Percentiles rank a stretch among this genome's conserved stretches.
Conservation (phyloP, 345 rosid species). For the Rhodomyrtus tomentosa region DNA sequence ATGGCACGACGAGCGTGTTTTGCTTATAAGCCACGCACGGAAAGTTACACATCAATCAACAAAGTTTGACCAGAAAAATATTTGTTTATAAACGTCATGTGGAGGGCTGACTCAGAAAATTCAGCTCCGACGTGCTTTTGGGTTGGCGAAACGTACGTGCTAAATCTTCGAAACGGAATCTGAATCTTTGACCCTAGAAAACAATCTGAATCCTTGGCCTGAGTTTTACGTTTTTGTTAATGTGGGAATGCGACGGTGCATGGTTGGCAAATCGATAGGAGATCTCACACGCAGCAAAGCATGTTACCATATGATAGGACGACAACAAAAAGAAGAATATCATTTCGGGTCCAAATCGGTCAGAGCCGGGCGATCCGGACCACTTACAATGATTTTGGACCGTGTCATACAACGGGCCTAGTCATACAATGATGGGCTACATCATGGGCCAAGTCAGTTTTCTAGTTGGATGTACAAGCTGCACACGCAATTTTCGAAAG, state of each 20-base stretch:
- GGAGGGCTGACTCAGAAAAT: neutral
- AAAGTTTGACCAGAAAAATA: neutral
- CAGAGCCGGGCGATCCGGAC: neutral
- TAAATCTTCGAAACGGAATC: neutral
- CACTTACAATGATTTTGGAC: neutral
- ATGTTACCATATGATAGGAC: neutral
- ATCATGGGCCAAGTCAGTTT: neutral
- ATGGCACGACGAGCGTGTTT: neutral
- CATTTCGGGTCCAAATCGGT: neutral
- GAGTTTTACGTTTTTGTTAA: neutral
- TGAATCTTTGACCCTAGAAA: neutral
- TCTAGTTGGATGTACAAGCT: neutral
- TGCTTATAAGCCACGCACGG: neutral
- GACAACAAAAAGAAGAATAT: neutral
- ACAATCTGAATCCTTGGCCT: neutral
- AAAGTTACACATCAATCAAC: neutral
- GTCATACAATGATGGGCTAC: neutral
- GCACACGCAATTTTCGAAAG: neutral
- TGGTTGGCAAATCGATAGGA: neutral
- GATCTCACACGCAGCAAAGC: neutral
- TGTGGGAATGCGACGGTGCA: neutral
- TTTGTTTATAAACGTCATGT: neutral
- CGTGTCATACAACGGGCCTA: neutral
- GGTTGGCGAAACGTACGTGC: neutral
- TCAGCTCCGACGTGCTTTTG: neutral